Evolutionary conservation across 2,329 filamentous ascomycete species (phyloP), one percentile per base, ranked within the genome.

Genomic region (Aspergillus sp.): DNA sequence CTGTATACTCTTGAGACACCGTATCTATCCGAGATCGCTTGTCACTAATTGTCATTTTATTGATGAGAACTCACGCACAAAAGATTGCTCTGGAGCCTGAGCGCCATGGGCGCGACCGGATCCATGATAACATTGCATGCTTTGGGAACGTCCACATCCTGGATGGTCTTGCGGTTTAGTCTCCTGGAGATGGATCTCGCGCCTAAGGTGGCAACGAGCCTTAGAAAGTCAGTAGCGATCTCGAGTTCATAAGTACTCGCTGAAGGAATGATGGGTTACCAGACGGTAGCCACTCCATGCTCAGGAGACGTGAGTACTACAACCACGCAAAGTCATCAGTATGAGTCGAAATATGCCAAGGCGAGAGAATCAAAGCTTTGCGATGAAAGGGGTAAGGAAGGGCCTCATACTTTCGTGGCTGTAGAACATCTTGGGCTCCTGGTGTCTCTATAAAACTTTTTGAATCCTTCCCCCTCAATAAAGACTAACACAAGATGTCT

Each of bases 201-300:
- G 19, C 93, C 93, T 2, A 96, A 85, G 0, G 94, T 99, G 47
- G 95, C 95, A 47, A 97, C 89, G 47, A 97, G 87, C 94, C 94
- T 97, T 9, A 2, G 13, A 41, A 15, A 19, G 2, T 0, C 11
- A 23, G 11, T 62, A 63, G 59, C 41, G 25, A 38, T 23, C 22
- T 3, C 7, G 22, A 2, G 5, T 6, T 47, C 30, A 19, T 2
- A 23, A 31, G 28, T 7, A 6, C 19, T 8, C 11, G 11, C 17
- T 25, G 38, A 7, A 17, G 31, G 5, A 38, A 7, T 7, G 15
- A 41, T 17, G 47, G 34, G 85, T 71, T 83, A 96, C 94, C 95
- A 99, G 63, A 99, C 89, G 2, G 94, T 99, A 15, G 94, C 91
- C 60, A 99, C 91, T 59, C 95, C 95, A 85, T 97, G 91, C 75